These are phyloP conservation scores for Carex arenaria DNA, from an alignment of 202 grass and related monocot species.

Conservation along the genomic window DNA sequence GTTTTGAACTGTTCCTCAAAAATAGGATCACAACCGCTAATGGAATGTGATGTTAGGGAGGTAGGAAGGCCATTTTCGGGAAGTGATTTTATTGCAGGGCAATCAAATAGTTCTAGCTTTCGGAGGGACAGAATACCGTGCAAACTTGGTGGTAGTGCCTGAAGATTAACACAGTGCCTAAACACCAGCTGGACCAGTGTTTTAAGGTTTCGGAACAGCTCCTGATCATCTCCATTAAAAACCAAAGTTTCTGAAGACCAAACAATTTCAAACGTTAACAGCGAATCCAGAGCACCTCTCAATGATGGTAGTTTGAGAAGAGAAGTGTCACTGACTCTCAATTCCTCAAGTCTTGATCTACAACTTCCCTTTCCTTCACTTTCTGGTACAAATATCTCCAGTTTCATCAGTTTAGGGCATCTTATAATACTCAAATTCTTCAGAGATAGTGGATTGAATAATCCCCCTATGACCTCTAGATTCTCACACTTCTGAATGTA, in stretches of 20 bases:
- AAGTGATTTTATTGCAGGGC: constrained; percentile 12
- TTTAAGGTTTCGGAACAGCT: constrained; percentile 13
- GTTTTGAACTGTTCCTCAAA: constrained; percentile 14
- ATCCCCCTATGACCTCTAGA: constrained; percentile 13
- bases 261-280: background rate
- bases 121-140: constrained; percentile 8
- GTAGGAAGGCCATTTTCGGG: constrained; percentile 17
- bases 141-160: constrained; percentile 5
- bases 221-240: constrained; percentile 19
- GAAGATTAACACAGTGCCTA: background rate
- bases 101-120: background rate
- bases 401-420: no score
- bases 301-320: constrained; percentile 9
- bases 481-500: constrained; percentile 18
- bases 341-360: background rate
- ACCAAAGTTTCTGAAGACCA: background rate
- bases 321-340: background rate
- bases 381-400: background rate
- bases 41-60: background rate
- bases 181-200: constrained; percentile 4
- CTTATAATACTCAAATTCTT: constrained; percentile 2
- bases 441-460: constrained; percentile 13
- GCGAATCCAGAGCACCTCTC: background rate
- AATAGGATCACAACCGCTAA: background rate
- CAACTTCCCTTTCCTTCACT: background rate